These are phyloP conservation scores for Gaertneriomyces sp. DNA, from an alignment of 192 early-diverging fungal species.

Conservation along the genomic window DNA sequence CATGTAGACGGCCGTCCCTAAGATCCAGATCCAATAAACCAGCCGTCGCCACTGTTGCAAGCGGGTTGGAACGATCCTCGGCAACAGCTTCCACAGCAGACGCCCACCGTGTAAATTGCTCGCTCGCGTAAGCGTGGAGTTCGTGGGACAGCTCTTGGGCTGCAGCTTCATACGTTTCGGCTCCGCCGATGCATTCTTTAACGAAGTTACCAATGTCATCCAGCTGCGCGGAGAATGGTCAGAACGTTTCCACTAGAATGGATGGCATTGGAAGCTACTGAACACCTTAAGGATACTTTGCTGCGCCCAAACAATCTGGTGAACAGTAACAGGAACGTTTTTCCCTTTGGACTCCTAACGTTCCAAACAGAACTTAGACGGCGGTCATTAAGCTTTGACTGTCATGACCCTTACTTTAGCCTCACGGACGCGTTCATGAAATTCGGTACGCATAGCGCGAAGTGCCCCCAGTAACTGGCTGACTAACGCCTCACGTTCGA, in stretches of 20 bases:
- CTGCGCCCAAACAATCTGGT: conserved; percentile 42
- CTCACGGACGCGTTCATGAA: conserved; percentile 26
- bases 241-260: neutral
- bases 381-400: neutral
- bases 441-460: conserved; percentile 27
- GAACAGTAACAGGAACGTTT: conserved; percentile 23
- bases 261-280: neutral
- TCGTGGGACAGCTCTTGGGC: conserved; percentile 34
- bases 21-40: conserved; percentile 51
- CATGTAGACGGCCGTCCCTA: conserved; percentile 42
- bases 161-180: conserved; percentile 26
- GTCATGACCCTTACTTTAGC: conserved; percentile 21
- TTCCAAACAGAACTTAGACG: neutral
- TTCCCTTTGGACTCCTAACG: conserved; percentile 15
- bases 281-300: conserved; percentile 39
- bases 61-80: conserved; percentile 19
- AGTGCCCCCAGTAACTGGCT: conserved; percentile 36
- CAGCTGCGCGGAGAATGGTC: conserved; percentile 16
- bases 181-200: conserved; percentile 26
- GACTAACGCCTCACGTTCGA: conserved; percentile 43
- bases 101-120: conserved; percentile 45
- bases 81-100: conserved; percentile 29
- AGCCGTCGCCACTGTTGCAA: conserved; percentile 27
- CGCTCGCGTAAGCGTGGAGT: conserved; percentile 39
- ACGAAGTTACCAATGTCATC: conserved; percentile 40